These are phyloP conservation scores for Tetrapisispora taiwanensis DNA, from an alignment of 805 yeast genomes.

Conservation along the genomic window DNA sequence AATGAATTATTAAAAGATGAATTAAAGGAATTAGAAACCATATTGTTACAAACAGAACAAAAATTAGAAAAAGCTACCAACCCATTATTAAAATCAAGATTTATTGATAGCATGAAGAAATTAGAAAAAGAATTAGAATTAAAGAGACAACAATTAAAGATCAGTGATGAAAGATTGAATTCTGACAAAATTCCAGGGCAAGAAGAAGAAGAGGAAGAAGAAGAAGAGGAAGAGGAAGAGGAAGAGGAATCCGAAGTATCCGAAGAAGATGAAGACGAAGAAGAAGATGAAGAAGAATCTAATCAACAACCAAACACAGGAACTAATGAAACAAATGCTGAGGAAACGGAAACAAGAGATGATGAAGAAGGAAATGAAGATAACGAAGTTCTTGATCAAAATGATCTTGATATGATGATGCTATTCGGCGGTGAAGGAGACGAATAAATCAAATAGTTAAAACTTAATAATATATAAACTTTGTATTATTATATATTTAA, in stretches of 20 bases:
- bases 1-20: slow-evolving; percentile 75
- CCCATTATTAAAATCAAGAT: slow-evolving; percentile 79
- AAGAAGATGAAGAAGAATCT: slow-evolving; percentile 26
- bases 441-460: slow-evolving; percentile 13
- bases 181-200: slow-evolving; percentile 7
- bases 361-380: slow-evolving; percentile 20
- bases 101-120: slow-evolving; percentile 68
- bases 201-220: slow-evolving; percentile 12
- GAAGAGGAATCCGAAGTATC: slow-evolving; percentile 10
- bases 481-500: too few relatives aligned
- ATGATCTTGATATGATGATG: slow-evolving; percentile 30
- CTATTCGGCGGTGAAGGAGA: slow-evolving; percentile 30
- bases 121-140: slow-evolving; percentile 73
- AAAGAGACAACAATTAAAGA: slow-evolving; percentile 57
- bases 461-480: background rate
- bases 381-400: slow-evolving; percentile 26
- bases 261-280: slow-evolving; percentile 27
- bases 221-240: slow-evolving; percentile 29
- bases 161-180: slow-evolving; percentile 24
- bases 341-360: slow-evolving; percentile 16
- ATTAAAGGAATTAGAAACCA: slow-evolving; percentile 66
- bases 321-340: background rate
- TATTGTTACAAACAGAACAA: slow-evolving; percentile 62
- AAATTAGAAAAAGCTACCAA: slow-evolving; percentile 67
- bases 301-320: slow-evolving; percentile 7